Conservation (phyloP, 2,329 filamentous ascomycete species). For the Shiraia sp. region DNA sequence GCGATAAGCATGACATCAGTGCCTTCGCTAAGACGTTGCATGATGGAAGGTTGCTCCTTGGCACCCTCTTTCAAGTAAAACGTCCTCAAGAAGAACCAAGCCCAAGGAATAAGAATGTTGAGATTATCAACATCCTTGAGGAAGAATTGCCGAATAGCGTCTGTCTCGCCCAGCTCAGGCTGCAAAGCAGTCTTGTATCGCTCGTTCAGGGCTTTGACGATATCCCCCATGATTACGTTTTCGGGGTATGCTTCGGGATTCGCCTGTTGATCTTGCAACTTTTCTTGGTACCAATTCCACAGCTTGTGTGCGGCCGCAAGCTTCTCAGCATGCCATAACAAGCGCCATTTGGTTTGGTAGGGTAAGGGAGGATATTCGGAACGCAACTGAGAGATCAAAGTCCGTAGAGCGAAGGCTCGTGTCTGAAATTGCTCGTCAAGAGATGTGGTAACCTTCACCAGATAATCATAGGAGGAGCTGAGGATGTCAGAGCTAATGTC, state of each 20-base stretch:
- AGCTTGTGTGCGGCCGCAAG: constrained; percentile 77
- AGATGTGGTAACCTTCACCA: constrained; percentile 73
- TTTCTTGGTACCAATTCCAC: constrained; percentile 79
- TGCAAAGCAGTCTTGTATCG: constrained; percentile 72
- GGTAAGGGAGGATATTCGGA: constrained; percentile 67
- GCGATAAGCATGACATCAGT: constrained; percentile 72
- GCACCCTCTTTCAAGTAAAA: constrained; percentile 70
- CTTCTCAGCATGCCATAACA: constrained; percentile 91
- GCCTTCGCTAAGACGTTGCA: constrained; percentile 64
- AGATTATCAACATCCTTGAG: constrained; percentile 66
- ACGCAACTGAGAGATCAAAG: constrained; percentile 73
- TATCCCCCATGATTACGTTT: constrained; percentile 72
- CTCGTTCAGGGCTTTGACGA: constrained; percentile 76
- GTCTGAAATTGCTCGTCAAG: constrained; percentile 79
- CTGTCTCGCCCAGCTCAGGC: constrained; percentile 69
- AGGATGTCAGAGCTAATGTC: constrained; percentile 81
- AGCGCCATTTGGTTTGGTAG: constrained; percentile 71
- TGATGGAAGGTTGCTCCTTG: constrained; percentile 56
- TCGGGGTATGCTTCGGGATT: constrained; percentile 61
- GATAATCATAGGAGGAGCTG: constrained; percentile 72
- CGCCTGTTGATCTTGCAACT: constrained; percentile 70
- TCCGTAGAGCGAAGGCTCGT: constrained; percentile 72
- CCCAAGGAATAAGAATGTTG: constrained; percentile 77
- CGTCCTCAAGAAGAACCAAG: constrained; percentile 67
- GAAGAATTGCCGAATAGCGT: constrained; percentile 85